A percentile compares a stretch with the other conserved stretches of the same genome.
Conservation (phyloP, 73 alveolate genomes). For the Stentor roeselii region DNA sequence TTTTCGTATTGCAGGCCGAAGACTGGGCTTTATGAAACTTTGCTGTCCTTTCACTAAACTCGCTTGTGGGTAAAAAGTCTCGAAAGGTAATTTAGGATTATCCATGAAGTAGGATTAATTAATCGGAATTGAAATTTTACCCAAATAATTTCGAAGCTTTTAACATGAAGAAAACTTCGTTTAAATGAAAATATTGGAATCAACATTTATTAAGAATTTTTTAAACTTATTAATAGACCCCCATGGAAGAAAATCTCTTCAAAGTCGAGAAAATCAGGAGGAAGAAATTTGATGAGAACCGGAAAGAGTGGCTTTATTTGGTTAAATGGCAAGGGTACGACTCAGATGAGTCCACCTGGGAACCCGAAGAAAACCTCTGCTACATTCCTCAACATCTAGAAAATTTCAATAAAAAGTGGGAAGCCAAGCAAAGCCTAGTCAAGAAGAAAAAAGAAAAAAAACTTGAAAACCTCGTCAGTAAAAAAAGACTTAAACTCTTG, state of each 20-base stretch:
- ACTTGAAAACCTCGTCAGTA: not conserved
- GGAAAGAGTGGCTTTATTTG: not conserved
- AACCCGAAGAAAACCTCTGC: conserved; percentile 21
- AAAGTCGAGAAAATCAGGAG: not conserved
- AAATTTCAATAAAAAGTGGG: conserved; percentile 15
- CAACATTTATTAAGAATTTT: too few relatives aligned
- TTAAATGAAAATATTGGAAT: too few relatives aligned
- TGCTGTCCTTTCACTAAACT: too few relatives aligned
- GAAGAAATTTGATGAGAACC: not conserved
- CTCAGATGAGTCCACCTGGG: conserved; percentile 29
- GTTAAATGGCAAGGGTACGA: conserved; percentile 25
- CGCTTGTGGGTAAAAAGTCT: too few relatives aligned
- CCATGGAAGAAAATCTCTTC: conserved; percentile 2
- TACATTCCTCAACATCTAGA: not conserved
- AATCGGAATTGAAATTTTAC: too few relatives aligned
- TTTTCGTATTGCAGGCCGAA: too few relatives aligned
- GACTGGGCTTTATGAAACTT: too few relatives aligned
- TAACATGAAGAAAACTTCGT: too few relatives aligned
- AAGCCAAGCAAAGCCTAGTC: not conserved
- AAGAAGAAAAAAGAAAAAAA: conserved; percentile 11
- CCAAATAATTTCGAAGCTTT: too few relatives aligned
- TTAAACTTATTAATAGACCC: too few relatives aligned
- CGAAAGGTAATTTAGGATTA: too few relatives aligned
- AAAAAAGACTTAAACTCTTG: not conserved
- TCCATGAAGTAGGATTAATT: too few relatives aligned